Evolutionary conservation across 2,329 filamentous ascomycete genomes (phyloP).

Genomic region (Coniochaeta pulveracea): DNA sequence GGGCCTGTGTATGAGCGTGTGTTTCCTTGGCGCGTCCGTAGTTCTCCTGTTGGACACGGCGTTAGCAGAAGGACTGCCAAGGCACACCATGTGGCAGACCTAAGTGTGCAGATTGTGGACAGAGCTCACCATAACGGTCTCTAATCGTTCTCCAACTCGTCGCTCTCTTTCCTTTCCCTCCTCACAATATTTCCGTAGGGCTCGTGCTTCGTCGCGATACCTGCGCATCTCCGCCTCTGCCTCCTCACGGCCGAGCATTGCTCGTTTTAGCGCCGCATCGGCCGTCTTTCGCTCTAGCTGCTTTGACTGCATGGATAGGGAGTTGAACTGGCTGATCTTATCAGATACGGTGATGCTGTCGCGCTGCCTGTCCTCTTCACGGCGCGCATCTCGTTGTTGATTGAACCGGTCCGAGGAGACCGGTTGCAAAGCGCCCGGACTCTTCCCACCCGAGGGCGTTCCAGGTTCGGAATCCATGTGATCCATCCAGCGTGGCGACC

Average conservation of each 20-base stretch:
- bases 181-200: constrained; percentile 46
- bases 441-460: no score
- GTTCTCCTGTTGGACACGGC: constrained; percentile 42
- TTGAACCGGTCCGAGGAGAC: constrained; percentile 56
- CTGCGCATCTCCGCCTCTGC: constrained; percentile 57
- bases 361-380: constrained; percentile 29
- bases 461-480: no score
- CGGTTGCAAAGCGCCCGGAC: constrained; percentile 49
- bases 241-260: constrained; percentile 58
- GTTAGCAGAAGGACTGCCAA: not conserved
- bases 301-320: constrained; percentile 47
- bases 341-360: constrained; percentile 55
- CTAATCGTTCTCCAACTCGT: constrained; percentile 54
- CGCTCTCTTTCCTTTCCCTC: constrained; percentile 56
- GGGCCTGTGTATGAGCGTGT: constrained; percentile 50
- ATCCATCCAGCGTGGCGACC: no score
- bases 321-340: constrained; percentile 64
- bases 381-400: constrained; percentile 23
- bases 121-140: constrained; percentile 54
- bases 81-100: not conserved
- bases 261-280: constrained; percentile 54
- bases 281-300: constrained; percentile 53
- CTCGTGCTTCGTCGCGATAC: constrained; percentile 47
- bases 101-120: not conserved
- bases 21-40: constrained; percentile 60